A percentile compares a stretch with the other conserved stretches of the same genome.
These are phyloP conservation scores for Alternaria arbusti DNA, from an alignment of 2,329 filamentous ascomycete genomes.

Conservation along the genomic window DNA sequence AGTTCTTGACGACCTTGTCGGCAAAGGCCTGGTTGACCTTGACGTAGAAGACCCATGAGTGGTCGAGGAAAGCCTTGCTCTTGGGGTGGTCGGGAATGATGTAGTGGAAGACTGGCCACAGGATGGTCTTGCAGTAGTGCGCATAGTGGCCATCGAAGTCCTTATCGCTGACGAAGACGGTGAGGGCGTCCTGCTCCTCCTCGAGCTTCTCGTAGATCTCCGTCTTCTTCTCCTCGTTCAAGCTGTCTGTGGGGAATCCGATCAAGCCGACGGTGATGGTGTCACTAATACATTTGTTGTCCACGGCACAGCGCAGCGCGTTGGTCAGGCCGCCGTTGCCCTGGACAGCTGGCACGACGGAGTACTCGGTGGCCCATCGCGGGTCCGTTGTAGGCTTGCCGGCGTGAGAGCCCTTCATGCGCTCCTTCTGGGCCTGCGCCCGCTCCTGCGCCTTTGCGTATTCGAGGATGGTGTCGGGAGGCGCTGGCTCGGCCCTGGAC, in stretches of 20 bases:
- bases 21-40: conserved; percentile 93
- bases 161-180: conserved; percentile 86
- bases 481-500: conserved; percentile 75
- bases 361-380: conserved; percentile 77
- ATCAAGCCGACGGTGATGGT: conserved; percentile 91
- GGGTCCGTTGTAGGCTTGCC: conserved; percentile 46
- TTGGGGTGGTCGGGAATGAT: conserved; percentile 97
- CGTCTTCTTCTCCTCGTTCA: conserved; percentile 76
- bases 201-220: conserved; percentile 84
- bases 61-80: conserved; percentile 96
- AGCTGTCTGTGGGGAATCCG: conserved; percentile 89
- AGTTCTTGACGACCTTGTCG: conserved; percentile 86
- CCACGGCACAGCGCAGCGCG: conserved; percentile 78
- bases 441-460: conserved; percentile 60
- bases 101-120: conserved; percentile 98
- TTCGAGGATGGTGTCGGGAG: conserved; percentile 77
- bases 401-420: conserved; percentile 18
- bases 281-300: conserved; percentile 72
- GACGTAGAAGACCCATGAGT: conserved; percentile 95
- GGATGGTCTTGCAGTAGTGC: conserved; percentile 96
- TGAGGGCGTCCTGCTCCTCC: conserved; percentile 80
- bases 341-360: conserved; percentile 82
- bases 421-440: conserved; percentile 35
- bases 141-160: conserved; percentile 95
- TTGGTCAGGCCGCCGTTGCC: conserved; percentile 93